A percentile compares a stretch with the other conserved stretches of the same genome.
phyloP scores from a whole-genome alignment of 495 filamentous ascomycete species.

The Cercophora scortea region DNA sequence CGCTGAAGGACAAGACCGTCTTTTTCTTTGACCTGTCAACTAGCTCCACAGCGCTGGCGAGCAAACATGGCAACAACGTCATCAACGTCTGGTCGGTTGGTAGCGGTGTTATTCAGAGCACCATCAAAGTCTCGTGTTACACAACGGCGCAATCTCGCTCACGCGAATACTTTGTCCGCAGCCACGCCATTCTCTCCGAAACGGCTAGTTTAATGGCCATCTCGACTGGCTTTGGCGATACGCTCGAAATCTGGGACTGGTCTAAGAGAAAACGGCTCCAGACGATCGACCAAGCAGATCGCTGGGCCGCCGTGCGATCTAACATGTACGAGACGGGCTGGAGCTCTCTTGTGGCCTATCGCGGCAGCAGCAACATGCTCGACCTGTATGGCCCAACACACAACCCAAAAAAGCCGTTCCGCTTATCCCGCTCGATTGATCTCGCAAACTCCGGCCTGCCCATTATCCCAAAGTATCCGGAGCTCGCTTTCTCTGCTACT shows the following conservation, averaged over 20 bases:
- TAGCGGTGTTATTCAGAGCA: slow-evolving; percentile 18
- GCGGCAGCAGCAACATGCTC: slow-evolving; percentile 26
- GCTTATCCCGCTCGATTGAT: slow-evolving; percentile 65
- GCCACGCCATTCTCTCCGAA: slow-evolving; percentile 29
- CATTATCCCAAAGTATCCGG: slow-evolving; percentile 26
- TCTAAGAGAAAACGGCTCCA: slow-evolving; percentile 26
- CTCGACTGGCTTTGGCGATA: slow-evolving; percentile 25
- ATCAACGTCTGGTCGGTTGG: slow-evolving; percentile 28
- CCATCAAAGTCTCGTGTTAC: slow-evolving; percentile 26
- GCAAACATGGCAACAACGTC: slow-evolving; percentile 31
- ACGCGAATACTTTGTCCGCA: slow-evolving; percentile 31
- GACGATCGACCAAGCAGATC: slow-evolving; percentile 23
- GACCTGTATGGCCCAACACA: slow-evolving; percentile 60
- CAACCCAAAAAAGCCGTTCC: slow-evolving; percentile 58
- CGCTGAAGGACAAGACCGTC: slow-evolving; percentile 19
- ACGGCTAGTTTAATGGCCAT: slow-evolving; percentile 24
- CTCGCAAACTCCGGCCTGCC: slow-evolving; percentile 23
- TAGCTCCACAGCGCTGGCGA: neutral
- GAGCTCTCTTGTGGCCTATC: slow-evolving; percentile 22
- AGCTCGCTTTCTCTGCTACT: slow-evolving; percentile 28
- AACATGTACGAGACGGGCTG: slow-evolving; percentile 24
- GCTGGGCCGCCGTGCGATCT: slow-evolving; percentile 26
- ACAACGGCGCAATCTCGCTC: slow-evolving; percentile 24
- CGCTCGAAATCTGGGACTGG: slow-evolving; percentile 32
- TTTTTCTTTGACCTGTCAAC: slow-evolving; percentile 23